Evolutionary conservation across 371 early-diverging fungal species (phyloP).

Genomic region (Actinomortierella wolfii): DNA sequence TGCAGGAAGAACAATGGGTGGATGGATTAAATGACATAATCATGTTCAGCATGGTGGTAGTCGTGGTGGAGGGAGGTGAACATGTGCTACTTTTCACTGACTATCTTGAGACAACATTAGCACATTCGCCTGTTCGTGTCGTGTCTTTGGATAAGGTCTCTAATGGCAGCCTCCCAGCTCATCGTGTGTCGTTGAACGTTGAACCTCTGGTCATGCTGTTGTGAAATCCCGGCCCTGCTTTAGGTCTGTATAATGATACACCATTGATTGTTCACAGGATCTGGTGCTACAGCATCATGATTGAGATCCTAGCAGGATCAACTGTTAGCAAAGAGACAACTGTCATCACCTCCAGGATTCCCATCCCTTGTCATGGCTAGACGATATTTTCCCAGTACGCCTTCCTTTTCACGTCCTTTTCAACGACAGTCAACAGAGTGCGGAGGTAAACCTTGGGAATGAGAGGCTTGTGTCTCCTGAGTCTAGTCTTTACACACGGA

Average conservation of each 20-base stretch:
- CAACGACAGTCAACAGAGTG: constrained; percentile 40
- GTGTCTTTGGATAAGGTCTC: constrained; percentile 26
- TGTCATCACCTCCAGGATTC: constrained; percentile 3
- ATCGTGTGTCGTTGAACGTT: constrained; percentile 23
- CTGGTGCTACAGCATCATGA: background rate
- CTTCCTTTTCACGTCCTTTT: no score
- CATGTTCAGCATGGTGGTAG: no score
- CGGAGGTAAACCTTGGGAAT: constrained; percentile 30
- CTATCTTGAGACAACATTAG: no score
- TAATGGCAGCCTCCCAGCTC: constrained; percentile 23
- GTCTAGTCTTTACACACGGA: constrained; percentile 23
- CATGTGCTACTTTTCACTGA: no score
- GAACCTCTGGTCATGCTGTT: constrained; percentile 41
- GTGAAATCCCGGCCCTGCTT: constrained; percentile 22
- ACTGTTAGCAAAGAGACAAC: background rate
- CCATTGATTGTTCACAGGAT: constrained; percentile 15
- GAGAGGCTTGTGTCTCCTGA: constrained; percentile 14
- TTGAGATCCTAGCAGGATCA: constrained; percentile 12
- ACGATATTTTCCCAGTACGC: constrained; percentile 25
- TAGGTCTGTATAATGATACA: constrained; percentile 43
- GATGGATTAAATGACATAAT: constrained; percentile 2
- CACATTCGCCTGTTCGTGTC: no score
- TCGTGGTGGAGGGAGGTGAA: no score
- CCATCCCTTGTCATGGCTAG: constrained; percentile 4
- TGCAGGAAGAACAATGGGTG: constrained; percentile 2